These are phyloP conservation scores for Acanthamoeba lenticulata DNA, from an alignment of 208 protist genomes.

Conservation along the genomic window DNA sequence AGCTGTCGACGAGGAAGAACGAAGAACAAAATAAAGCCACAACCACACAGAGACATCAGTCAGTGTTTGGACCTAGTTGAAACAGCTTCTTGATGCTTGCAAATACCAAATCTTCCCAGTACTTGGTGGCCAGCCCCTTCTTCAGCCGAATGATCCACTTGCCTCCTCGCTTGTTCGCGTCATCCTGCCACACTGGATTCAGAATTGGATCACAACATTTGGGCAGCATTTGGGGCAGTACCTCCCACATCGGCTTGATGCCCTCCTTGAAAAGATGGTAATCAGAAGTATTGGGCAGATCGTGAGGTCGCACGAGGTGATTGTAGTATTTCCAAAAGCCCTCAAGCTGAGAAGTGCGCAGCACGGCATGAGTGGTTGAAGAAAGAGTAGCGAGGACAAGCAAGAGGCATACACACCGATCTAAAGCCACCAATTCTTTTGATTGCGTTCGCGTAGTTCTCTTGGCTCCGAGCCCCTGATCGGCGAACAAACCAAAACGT, in stretches of 20 bases:
- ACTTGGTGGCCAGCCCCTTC: conserved; percentile 81
- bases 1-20: conserved; percentile 63
- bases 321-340: conserved; percentile 87
- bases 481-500: conserved; percentile 61
- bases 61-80: background rate
- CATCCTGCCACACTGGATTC: conserved; percentile 73
- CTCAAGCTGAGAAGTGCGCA: conserved; percentile 72
- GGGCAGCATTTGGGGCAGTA: background rate
- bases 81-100: background rate
- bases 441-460: conserved; percentile 55
- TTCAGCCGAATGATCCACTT: conserved; percentile 88
- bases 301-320: conserved; percentile 83
- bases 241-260: conserved; percentile 89
- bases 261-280: conserved; percentile 88
- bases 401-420: background rate
- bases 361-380: background rate
- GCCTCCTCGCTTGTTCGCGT: conserved; percentile 85
- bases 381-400: background rate
- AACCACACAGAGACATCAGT: background rate
- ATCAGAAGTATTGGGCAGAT: conserved; percentile 81
- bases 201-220: background rate
- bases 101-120: conserved; percentile 86
- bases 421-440: conserved; percentile 61
- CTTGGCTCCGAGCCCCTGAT: conserved; percentile 52
- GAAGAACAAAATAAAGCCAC: background rate